These are phyloP conservation scores for Lactifluus piperatus DNA, from an alignment of 768 basidiomycete species.

Conservation along the genomic window DNA sequence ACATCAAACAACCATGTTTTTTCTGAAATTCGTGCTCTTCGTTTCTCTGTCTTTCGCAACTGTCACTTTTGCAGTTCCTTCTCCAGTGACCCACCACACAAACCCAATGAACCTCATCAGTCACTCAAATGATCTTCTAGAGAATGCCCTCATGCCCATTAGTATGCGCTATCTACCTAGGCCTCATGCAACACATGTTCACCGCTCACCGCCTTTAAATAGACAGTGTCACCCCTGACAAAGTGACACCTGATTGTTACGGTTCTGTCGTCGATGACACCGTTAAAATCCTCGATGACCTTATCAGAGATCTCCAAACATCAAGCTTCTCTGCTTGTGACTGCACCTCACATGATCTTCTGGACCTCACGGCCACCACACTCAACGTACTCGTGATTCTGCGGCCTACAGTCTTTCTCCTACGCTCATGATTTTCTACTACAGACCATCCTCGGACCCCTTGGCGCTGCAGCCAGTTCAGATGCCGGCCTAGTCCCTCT, in stretches of 20 bases:
- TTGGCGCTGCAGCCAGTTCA: not conserved
- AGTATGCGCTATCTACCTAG: not conserved
- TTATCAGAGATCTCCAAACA: not conserved
- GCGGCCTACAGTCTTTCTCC: not conserved
- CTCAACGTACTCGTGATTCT: not conserved
- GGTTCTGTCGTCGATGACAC: not conserved
- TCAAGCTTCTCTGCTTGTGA: not conserved
- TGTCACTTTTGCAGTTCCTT: not conserved
- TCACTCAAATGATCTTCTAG: not conserved
- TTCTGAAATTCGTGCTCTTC: slow-evolving; percentile 4
- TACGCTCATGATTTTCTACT: not conserved
- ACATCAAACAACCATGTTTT: not conserved
- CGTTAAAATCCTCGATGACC: not conserved
- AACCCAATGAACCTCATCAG: not conserved
- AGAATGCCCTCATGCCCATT: not conserved
- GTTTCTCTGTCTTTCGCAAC: not conserved
- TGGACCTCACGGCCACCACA: not conserved
- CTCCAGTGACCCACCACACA: not conserved
- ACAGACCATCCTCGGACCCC: not conserved
- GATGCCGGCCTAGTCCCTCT: not conserved
- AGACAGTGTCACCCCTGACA: not conserved
- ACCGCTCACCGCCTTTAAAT: not conserved
- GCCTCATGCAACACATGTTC: not conserved
- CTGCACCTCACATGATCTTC: not conserved
- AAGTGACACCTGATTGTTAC: not conserved